A percentile compares a stretch with the other conserved stretches of the same genome.
phyloP scores from a whole-genome alignment of 1,284 basidiomycete genomes.

The Meira nashicola region DNA sequence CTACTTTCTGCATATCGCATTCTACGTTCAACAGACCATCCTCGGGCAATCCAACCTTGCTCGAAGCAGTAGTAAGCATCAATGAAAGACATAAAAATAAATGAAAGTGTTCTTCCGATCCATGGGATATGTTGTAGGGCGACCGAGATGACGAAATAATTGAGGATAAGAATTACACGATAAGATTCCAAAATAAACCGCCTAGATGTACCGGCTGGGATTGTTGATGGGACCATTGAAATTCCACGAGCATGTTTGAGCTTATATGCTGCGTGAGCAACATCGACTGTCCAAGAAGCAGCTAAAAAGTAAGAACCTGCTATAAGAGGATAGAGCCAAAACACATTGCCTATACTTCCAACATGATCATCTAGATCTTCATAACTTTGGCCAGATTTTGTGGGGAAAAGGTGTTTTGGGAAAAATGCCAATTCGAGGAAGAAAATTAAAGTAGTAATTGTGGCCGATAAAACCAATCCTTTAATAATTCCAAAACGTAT shows the following conservation, averaged over 20 bases:
- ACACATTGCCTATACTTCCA: constrained; percentile 19
- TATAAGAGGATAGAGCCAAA: constrained; percentile 50
- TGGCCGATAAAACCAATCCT: constrained; percentile 40
- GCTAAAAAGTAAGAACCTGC: constrained; percentile 46
- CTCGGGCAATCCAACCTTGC: constrained; percentile 45
- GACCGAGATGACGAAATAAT: constrained; percentile 38
- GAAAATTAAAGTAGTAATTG: constrained; percentile 38
- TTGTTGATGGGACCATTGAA: neutral
- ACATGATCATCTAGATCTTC: neutral
- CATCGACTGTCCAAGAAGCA: constrained; percentile 46
- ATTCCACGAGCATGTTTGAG: constrained; percentile 16
- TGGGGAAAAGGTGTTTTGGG: constrained; percentile 36
- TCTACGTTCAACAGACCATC: constrained; percentile 36
- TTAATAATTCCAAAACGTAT: constrained; percentile 43
- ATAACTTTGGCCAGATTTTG: constrained; percentile 5
- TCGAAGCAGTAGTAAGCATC: constrained; percentile 53
- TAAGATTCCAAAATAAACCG: constrained; percentile 38
- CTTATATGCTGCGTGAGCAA: constrained; percentile 43
- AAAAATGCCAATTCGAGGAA: constrained; percentile 48
- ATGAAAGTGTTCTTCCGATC: constrained; percentile 35
- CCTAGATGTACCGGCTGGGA: constrained; percentile 20
- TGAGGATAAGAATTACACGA: constrained; percentile 38
- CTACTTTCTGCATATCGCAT: constrained; percentile 49
- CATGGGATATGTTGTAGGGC: constrained; percentile 36
- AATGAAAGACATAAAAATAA: constrained; percentile 46